phyloP scores from a whole-genome alignment of 345 rosid genomes.

The Microcos paniculata region DNA sequence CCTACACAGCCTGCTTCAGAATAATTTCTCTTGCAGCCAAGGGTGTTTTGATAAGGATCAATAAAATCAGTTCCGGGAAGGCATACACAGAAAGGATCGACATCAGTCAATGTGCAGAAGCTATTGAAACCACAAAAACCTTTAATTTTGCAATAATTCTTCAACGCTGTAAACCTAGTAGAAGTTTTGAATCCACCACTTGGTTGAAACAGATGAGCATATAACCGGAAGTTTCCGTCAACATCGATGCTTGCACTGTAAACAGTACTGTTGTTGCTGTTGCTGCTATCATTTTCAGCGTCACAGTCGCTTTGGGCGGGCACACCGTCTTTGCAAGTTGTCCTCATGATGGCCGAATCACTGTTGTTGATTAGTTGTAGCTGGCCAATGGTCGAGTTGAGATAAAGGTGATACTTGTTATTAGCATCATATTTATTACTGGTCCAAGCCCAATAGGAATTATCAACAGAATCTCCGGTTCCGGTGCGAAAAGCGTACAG shows the following conservation, averaged over 20 bases:
- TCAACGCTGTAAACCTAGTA: background rate
- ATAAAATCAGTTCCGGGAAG: background rate
- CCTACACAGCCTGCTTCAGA: background rate
- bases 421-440: rapidly evolving
- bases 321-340: no score
- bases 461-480: background rate
- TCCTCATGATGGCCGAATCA: no score
- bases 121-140: conserved; percentile 11
- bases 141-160: background rate
- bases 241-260: conserved; percentile 7
- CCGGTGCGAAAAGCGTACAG: conserved; percentile 22
- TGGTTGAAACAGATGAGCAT: background rate
- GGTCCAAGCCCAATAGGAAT: conserved; percentile 23
- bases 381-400: conserved; percentile 9
- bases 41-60: background rate
- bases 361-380: no score
- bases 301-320: background rate
- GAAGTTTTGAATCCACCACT: background rate
- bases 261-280: background rate
- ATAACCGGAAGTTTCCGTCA: conserved; percentile 9
- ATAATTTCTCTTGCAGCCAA: conserved; percentile 18
- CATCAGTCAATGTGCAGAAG: conserved; percentile 1
- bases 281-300: background rate
- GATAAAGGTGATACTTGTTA: background rate
- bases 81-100: background rate